A percentile compares a stretch with the other conserved stretches of the same genome.
Conservation (phyloP, 495 filamentous ascomycete genomes). For the Penicillium soppii region DNA sequence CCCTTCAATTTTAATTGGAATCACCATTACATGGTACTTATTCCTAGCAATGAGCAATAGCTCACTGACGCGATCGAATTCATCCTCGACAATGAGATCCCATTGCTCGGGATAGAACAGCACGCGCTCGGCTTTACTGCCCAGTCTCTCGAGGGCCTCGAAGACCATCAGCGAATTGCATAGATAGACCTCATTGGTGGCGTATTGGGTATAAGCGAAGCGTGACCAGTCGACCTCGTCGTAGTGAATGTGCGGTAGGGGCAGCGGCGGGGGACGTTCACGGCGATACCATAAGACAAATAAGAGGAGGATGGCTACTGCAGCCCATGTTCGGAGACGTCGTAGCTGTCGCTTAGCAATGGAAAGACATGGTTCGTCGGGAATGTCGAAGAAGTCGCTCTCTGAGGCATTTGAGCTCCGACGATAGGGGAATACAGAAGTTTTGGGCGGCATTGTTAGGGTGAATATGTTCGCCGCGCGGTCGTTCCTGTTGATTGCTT, state of each 20-base stretch:
- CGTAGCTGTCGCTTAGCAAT: slow-evolving; percentile 39
- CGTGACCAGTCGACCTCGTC: slow-evolving; percentile 56
- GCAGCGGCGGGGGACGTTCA: slow-evolving; percentile 21
- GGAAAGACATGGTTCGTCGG: slow-evolving; percentile 33
- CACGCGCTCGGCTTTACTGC: slow-evolving; percentile 62
- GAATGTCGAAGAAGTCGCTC: slow-evolving; percentile 46
- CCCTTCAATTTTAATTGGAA: slow-evolving; percentile 59
- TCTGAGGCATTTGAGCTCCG: slow-evolving; percentile 38
- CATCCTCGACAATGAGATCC: slow-evolving; percentile 40
- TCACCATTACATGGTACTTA: slow-evolving; percentile 58
- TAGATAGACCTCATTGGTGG: slow-evolving; percentile 64
- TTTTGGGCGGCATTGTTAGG: slow-evolving; percentile 20
- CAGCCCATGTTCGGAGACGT: slow-evolving; percentile 37
- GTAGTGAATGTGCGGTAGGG: slow-evolving; percentile 37
- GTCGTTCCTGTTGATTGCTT: neutral
- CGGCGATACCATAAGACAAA: slow-evolving; percentile 33
- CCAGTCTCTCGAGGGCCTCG: slow-evolving; percentile 58
- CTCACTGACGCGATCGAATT: slow-evolving; percentile 49
- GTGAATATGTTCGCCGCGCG: neutral
- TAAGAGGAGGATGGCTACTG: slow-evolving; percentile 29
- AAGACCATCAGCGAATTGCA: slow-evolving; percentile 80
- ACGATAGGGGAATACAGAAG: slow-evolving; percentile 25
- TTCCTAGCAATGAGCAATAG: slow-evolving; percentile 60
- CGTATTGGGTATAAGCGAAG: slow-evolving; percentile 72
- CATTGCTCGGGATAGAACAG: slow-evolving; percentile 65